A percentile compares a stretch with the other conserved stretches of the same genome.
Conservation (phyloP, 768 basidiomycete genomes). For the Hirschioporus abietinus region DNA sequence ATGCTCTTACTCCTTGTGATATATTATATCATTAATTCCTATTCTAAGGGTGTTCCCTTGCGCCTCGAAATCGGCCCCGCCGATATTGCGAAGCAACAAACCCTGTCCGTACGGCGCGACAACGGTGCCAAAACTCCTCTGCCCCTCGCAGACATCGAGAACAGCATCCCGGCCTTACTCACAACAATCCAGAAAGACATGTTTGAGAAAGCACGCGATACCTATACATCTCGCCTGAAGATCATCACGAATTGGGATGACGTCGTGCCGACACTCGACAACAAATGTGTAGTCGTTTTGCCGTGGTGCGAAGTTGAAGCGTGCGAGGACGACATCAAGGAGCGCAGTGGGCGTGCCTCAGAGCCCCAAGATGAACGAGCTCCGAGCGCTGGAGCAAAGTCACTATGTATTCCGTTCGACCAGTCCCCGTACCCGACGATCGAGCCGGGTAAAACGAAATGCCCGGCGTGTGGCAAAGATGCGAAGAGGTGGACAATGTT, state of each 20-base stretch:
- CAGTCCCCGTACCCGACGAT: conserved; percentile 79
- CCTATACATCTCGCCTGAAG: conserved; percentile 67
- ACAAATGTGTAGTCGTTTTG: conserved; percentile 80
- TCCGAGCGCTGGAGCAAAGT: conserved; percentile 96
- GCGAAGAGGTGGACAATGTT: conserved; percentile 98
- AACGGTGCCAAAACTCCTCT: conserved; percentile 58
- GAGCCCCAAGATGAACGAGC: conserved; percentile 92
- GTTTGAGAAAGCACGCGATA: conserved; percentile 71
- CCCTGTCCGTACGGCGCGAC: conserved; percentile 78
- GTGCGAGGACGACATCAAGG: conserved; percentile 99
- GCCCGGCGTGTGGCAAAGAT: conserved; percentile 79
- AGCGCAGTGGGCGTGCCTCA: conserved; percentile 82
- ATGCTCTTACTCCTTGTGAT: conserved; percentile 4
- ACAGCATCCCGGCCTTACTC: conserved; percentile 58
- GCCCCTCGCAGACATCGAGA: conserved; percentile 41
- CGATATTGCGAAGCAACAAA: conserved; percentile 79
- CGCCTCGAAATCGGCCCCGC: conserved; percentile 96
- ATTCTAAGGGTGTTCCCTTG: conserved; percentile 81
- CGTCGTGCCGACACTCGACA: conserved; percentile 85
- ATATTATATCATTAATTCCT: conserved; percentile 1
- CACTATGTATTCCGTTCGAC: conserved; percentile 93
- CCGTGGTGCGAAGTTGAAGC: conserved; percentile 94
- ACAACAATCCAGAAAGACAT: conserved; percentile 87
- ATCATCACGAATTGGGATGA: conserved; percentile 86
- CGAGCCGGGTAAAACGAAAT: conserved; percentile 81